Base-by-base conservation (phyloP, 176 grass and related monocot species). In the Rhynchospora breviuscula region DNA sequence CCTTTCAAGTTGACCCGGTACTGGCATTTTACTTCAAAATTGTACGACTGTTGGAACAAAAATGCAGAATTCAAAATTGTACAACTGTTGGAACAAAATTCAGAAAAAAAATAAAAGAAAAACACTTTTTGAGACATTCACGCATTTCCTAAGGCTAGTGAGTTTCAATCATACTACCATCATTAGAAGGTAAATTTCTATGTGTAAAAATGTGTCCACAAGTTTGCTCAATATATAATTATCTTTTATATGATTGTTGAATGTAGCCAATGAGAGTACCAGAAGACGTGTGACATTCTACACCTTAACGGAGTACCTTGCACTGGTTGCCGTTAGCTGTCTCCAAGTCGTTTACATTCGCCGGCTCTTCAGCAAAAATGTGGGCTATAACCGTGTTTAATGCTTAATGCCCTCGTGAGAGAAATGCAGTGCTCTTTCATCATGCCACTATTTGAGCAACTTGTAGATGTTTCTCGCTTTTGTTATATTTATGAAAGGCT, bases 191-290 rank as follows among this genome's bases (percentile, higher is more conserved):
- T 77, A 54, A 31, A 77, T 54, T 77, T 53, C 21, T 31, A 77
- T 6, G 29, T 77, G 17, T 56, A 46, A 77, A 6, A 54, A 31
- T 25, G 23, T 31, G 1, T n/a, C 29, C 43, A 0, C 43, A 46
- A 71, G 18, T 71, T 48, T 71, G 10, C 23, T 8, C 49, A 77
- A 26, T 26, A 53, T 80, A 59, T 67, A 22, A 76, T 79, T 79
- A 47, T 80, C 21, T 46, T 82, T 67, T 31, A 67, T 53, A 18
- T 65, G 25, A 63, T 62, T 82, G 7, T 58, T 15, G 43, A 18
- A 9, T 79, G 7, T 88, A 99, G 96, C 96, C 63, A 99, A 99
- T 64, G 93, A 99, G 89, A 99, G 96, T 86, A 99, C 96, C n/a
- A 93, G 93, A 89, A 83, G 75, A 74, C 91, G 96, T 5, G 88